A percentile compares a stretch with the other conserved stretches of the same genome.
These are phyloP conservation scores for Botrytis squamosa DNA, from an alignment of 2,329 filamentous ascomycete genomes.

Conservation along the genomic window DNA sequence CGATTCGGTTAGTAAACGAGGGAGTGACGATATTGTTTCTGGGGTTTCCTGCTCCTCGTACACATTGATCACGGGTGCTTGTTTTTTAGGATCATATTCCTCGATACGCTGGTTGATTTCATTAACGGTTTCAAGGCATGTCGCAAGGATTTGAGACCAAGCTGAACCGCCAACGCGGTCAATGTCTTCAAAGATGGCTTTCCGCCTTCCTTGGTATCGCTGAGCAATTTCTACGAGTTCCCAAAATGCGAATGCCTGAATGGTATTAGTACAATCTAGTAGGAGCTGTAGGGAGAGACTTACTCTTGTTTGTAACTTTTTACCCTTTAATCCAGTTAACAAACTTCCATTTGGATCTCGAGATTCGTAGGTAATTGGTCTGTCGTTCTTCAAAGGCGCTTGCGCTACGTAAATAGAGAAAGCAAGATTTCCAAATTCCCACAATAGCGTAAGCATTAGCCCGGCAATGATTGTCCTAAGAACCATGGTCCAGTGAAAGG, in stretches of 20 bases:
- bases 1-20: conserved; percentile 32
- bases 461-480: conserved; percentile 60
- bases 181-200: conserved; percentile 82
- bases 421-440: conserved; percentile 72
- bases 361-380: conserved; percentile 78
- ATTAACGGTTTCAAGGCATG: conserved; percentile 69
- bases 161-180: conserved; percentile 76
- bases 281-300: conserved; percentile 30
- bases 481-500: conserved; percentile 56
- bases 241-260: conserved; percentile 84
- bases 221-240: conserved; percentile 79
- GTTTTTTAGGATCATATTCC: conserved; percentile 48
- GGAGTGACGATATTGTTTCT: conserved; percentile 28
- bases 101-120: conserved; percentile 66
- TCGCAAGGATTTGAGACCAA: conserved; percentile 74
- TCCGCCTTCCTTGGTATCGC: conserved; percentile 67
- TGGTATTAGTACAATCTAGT: conserved; percentile 25
- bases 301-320: conserved; percentile 74
- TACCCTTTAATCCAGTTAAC: conserved; percentile 77
- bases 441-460: conserved; percentile 66
- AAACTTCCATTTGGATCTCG: conserved; percentile 92
- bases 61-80: conserved; percentile 31
- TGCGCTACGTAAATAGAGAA: conserved; percentile 80
- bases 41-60: conserved; percentile 33
- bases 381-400: conserved; percentile 79